Base-by-base conservation (phyloP, 2,329 filamentous ascomycete genomes). In the Penicillium sp. region DNA sequence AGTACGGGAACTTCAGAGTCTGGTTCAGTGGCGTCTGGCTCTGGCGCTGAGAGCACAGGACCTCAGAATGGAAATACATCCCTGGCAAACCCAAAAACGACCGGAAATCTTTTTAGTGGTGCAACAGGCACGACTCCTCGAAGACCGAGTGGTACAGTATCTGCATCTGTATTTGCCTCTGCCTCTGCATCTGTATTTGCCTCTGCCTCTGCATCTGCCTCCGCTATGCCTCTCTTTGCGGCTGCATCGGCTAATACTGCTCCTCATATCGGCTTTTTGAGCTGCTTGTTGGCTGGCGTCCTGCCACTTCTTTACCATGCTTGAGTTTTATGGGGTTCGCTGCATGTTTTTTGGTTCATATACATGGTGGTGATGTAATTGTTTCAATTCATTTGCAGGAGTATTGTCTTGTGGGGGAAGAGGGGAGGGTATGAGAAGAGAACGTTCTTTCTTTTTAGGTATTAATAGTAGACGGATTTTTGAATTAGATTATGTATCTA, bases 271-370 rank as follows among this genome's bases (percentile, higher is more conserved):
- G 50, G 50, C 15, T 25, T 47, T 3, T 32, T 55, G 10, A 27
- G 50, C 35, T 24, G 50, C 1, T 20, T 53, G 5, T 40, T 52
- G 39, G 44, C 32, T 41, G 10, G 40, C n/a, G 18, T 46, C 6
- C 39, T 31, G 6, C 20, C 49, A 20, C 25, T 54, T 15, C 7
- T 54, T 37, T 53, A 42, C 15, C 29, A 9, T 15, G 13, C 13
- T 7, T 15, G 31, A 32, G 6, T 15, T 32, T 7, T 5, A 32
- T 6, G 7, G n/a, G 7, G 10, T 4, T 15, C 1, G n/a, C 7
- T 10, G 8, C 2, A 8, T 35, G 4, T 15, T 20, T 6, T 4
- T 15, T 5, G 15, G 10, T 20, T 18, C 32, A 18, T 35, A 9
- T 10, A 18, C n/a, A 18, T 33, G n/a, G 3, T 33, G n/a, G 13